These are phyloP conservation scores for Ceriops zippeliana DNA, from an alignment of 345 rosid species.

Conservation along the genomic window DNA sequence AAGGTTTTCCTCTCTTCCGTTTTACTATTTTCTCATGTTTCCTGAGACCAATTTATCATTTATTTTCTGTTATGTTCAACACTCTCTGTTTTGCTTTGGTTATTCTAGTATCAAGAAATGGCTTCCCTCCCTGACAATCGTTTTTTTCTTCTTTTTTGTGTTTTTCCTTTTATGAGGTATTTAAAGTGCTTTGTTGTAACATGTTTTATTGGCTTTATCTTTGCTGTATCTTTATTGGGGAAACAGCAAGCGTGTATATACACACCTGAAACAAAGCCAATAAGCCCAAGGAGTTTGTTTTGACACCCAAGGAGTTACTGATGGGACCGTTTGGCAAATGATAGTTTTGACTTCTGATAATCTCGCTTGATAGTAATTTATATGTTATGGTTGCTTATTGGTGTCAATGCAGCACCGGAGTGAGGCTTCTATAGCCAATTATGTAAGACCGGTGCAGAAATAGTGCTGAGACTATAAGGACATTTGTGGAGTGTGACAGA, in stretches of 20 bases:
- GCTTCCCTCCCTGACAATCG: constrained; percentile 2
- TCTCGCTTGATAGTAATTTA: too few relatives aligned
- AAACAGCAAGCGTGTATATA: too few relatives aligned
- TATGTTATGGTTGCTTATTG: too few relatives aligned
- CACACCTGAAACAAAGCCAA: too few relatives aligned
- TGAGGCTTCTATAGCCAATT: too few relatives aligned
- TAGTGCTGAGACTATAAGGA: background rate
- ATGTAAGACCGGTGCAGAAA: background rate
- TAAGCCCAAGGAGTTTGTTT: too few relatives aligned
- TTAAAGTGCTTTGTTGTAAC: background rate
- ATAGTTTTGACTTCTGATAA: too few relatives aligned
- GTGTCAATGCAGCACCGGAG: too few relatives aligned
- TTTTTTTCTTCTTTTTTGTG: background rate
- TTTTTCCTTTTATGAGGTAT: background rate
- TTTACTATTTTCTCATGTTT: background rate
- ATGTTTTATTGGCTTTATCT: background rate
- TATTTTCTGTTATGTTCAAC: background rate
- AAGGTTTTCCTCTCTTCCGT: background rate
- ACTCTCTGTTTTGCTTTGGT: background rate
- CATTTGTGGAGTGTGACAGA: too few relatives aligned
- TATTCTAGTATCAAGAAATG: background rate
- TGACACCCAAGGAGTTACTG: too few relatives aligned
- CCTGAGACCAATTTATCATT: background rate
- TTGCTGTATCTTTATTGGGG: too few relatives aligned
- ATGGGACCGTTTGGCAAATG: too few relatives aligned